Evolutionary conservation across 2,329 filamentous ascomycete genomes (phyloP).

Genomic region (Clarireedia monteithiana): DNA sequence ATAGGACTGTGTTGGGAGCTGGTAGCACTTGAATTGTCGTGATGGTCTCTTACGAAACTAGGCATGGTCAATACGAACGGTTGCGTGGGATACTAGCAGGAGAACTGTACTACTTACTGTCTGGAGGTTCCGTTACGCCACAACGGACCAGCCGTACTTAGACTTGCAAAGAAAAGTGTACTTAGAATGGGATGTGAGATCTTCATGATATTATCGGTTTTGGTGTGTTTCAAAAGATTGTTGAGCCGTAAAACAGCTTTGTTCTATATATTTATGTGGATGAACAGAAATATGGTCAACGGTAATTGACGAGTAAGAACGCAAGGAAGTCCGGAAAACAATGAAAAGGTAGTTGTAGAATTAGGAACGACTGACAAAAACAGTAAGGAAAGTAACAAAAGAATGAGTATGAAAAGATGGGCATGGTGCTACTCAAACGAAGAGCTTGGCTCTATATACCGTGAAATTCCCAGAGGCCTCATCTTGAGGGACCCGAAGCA

Average conservation of each 20-base stretch:
- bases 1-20: neutral
- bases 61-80: neutral
- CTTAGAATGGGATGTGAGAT: neutral
- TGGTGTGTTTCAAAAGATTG: neutral
- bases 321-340: neutral
- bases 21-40: neutral
- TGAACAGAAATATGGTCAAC: no score
- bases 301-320: no score
- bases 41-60: neutral
- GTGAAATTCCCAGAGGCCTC: neutral
- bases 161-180: neutral
- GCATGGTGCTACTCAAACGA: neutral
- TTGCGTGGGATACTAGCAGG: neutral
- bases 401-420: neutral
- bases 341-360: neutral
- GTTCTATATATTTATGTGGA: neutral
- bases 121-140: neutral
- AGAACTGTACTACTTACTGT: neutral
- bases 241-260: neutral
- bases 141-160: neutral
- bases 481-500: neutral
- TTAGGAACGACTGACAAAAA: neutral
- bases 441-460: neutral
- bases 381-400: neutral
- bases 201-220: neutral